Percentiles rank a stretch among this genome's conserved stretches.
phyloP scores from a whole-genome alignment of 306 rosid genomes.

The cucumber (Cucumis sativus) region Cucumber_9930_V3 NC_026656.2:1307001-1307500 shows the following conservation, averaged over 20 bases:
- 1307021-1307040: too few species aligned
- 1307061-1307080: not conserved
- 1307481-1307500: not conserved
- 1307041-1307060: not conserved
- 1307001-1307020: too few species aligned
- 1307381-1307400: not conserved
- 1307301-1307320: constrained; percentile 79
- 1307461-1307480: not conserved
- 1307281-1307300: constrained; percentile 18
- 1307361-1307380: constrained; percentile 74
- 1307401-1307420: not conserved
- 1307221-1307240: not conserved
- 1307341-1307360: constrained; percentile 88
- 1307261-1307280: not conserved
- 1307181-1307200: not conserved
- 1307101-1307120: not conserved
- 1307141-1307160: not conserved
- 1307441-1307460: not conserved
- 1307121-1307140: not conserved
- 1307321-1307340: constrained; percentile 91
- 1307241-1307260: not conserved
- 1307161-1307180: not conserved
- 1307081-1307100: not conserved
- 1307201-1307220: not conserved
- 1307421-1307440: not conserved